Base-by-base conservation (phyloP, 495 filamentous ascomycete species). In the Peziza echinospora region DNA sequence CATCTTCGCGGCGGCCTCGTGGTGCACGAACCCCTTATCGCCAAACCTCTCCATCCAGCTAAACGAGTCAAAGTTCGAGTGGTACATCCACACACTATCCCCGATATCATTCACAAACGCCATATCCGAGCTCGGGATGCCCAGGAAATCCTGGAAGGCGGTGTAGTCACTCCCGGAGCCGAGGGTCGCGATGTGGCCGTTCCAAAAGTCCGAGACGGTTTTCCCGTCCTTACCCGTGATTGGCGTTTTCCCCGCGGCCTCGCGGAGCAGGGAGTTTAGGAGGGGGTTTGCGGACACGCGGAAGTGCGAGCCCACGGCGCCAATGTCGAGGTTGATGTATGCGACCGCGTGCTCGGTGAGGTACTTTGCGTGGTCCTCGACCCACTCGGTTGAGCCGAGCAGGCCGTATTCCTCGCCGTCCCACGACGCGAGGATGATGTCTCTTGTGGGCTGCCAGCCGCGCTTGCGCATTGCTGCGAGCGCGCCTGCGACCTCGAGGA, bases 341-440 rank as follows among this genome's bases (percentile, higher is more conserved):
- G 78, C 79, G 17, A 82, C 41, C 59, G 78, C 82, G 9, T 81
- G 67, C 21, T 69, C 68, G 8, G 68, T 73, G 8, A 96, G 68
- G 84, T 86, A 93, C 1, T 82, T 80, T 0, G 92, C 62, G 48
- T 82, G 82, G 53, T 97, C 89, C 49, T 72, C 69, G 6, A 72
- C 63, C 70, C 70, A 72, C 49, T 72, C 69, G 2, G 69, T 72
- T 21, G 60, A 64, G 17, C 69, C 69, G 24, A 82, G 57, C 7
- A 82, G 60, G 22, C 49, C 53, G 21, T 80, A 79, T 60, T 83
- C 78, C 60, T 83, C 78, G 3, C 77, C 79, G 48, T 83, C 78
- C 78, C 78, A 83, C 58, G 72, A 77, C 19, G 75, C 78, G 52
- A 83, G 74, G 19, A 82, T 68, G 37, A 83, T 72, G 1, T 79